A percentile compares a stretch with the other conserved stretches of the same genome.
phyloP scores from a whole-genome alignment of 2,329 filamentous ascomycete species.

The Penicillium sp. region DNA sequence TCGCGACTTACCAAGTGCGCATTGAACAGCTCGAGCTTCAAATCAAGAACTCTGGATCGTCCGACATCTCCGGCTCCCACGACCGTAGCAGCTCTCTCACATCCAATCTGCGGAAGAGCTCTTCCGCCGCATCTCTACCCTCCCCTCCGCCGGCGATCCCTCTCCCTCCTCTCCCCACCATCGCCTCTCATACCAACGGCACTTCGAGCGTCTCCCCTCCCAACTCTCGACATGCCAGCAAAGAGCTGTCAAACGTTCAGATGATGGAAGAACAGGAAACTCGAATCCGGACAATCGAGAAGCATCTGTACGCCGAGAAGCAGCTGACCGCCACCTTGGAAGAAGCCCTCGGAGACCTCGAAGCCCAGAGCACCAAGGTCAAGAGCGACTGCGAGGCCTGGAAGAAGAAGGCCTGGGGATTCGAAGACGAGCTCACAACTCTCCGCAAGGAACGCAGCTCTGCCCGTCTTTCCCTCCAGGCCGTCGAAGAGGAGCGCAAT shows the following conservation, averaged over 20 bases:
- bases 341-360: slow-evolving; percentile 90
- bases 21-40: slow-evolving; percentile 68
- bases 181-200: slow-evolving; percentile 51
- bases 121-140: slow-evolving; percentile 77
- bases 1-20: slow-evolving; percentile 55
- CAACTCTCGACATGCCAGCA: slow-evolving; percentile 72
- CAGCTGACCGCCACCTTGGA: slow-evolving; percentile 93
- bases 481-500: slow-evolving; percentile 93
- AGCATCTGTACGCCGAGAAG: slow-evolving; percentile 92
- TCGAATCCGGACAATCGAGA: slow-evolving; percentile 92
- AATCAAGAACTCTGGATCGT: slow-evolving; percentile 41
- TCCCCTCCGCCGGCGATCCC: slow-evolving; percentile 94
- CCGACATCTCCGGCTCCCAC: slow-evolving; percentile 40
- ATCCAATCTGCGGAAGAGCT: slow-evolving; percentile 79
- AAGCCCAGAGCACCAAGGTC: slow-evolving; percentile 86
- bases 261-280: slow-evolving; percentile 94
- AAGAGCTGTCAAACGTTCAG: slow-evolving; percentile 74
- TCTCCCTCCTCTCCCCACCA: slow-evolving; percentile 80
- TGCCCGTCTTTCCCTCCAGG: slow-evolving; percentile 69
- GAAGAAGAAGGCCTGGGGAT: slow-evolving; percentile 77
- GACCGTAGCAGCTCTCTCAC: slow-evolving; percentile 59
- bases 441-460: slow-evolving; percentile 60
- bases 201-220: slow-evolving; percentile 57
- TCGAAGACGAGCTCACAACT: slow-evolving; percentile 62
- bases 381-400: slow-evolving; percentile 87